phyloP scores from a whole-genome alignment of 148 eudicot species.

The Arctostaphylos glauca region DNA sequence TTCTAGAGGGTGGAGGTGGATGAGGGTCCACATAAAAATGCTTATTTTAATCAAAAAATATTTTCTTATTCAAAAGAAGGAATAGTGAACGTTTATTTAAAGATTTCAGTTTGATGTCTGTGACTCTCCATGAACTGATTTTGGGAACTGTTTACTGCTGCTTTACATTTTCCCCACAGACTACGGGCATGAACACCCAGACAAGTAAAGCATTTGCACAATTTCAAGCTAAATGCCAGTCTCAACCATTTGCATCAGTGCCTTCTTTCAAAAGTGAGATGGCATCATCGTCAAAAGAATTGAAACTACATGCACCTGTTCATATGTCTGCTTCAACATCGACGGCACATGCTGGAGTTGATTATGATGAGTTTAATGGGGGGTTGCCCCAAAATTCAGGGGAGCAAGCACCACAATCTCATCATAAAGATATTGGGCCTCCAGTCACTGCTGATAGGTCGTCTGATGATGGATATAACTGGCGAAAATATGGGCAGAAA shows the following conservation, averaged over 20 bases:
- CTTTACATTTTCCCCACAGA: slow-evolving; percentile 25
- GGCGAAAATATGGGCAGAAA: slow-evolving; percentile 99
- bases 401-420: slow-evolving; percentile 46
- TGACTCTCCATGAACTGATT: slow-evolving; percentile 10
- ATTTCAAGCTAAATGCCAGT: slow-evolving; percentile 38
- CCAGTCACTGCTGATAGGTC: slow-evolving; percentile 62
- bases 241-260: slow-evolving; percentile 42
- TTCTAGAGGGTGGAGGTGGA: slow-evolving; percentile 1
- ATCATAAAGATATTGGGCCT: slow-evolving; percentile 48
- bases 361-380: slow-evolving; percentile 33
- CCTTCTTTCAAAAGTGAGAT: slow-evolving; percentile 41
- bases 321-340: slow-evolving; percentile 27
- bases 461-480: slow-evolving; percentile 94
- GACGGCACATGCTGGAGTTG: slow-evolving; percentile 35
- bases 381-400: slow-evolving; percentile 41
- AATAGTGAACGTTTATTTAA: slow-evolving; percentile 4
- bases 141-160: not conserved
- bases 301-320: slow-evolving; percentile 25
- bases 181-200: slow-evolving; percentile 43
- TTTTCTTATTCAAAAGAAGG: not conserved
- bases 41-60: not conserved
- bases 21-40: not conserved
- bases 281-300: slow-evolving; percentile 38
- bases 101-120: not conserved
- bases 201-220: slow-evolving; percentile 41